Evolutionary conservation across 2,329 filamentous ascomycete species (phyloP), one percentile per base, ranked within the genome.

Genomic region (Talaromyces atroroseus): DNA sequence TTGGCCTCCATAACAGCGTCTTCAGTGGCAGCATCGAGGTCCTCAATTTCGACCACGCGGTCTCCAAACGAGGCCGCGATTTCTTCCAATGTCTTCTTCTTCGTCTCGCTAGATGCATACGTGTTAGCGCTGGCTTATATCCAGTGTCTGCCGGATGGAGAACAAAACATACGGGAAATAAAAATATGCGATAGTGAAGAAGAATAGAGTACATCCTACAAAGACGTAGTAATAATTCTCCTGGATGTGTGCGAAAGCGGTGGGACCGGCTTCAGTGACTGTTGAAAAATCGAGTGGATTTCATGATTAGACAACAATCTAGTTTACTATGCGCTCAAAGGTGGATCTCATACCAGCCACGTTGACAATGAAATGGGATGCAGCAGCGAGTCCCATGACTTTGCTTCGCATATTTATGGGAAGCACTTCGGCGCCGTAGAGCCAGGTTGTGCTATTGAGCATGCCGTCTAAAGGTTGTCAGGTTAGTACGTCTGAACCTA

Each of bases 141-240:
- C 26, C 8, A 29, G 8, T 29, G 4, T 8, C 4, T 29, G 8
- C 4, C 4, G 26, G 54, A 45, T 12, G 8, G 24, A 20, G 24
- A 5, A 12, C 23, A 34, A 49, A 26, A 69, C 74, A 63, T 66
- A 78, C 67, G 80, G 80, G 66, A 82, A 83, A 63, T 77, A 82
- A 51, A 82, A 73, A 63, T 79, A 83, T 0, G 77, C 79, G 23
- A 82, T 60, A 1, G 74, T 66, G 0, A 82, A 63, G 67, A 82
- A 83, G 67, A 82, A 76, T 1, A 69, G 24, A 1, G 77, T 77
- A 61, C 80, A 83, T 5, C 62, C 76, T 1, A 82, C 79, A 58
- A 83, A 83, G 18, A 83, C 80, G 58, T 83, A 83, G 65, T 83
- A 83, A 65, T 83, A 84, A 60, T 82, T 83, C 61, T 83, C 76